These are phyloP conservation scores for Talaromyces atroroseus DNA, from an alignment of 2,329 filamentous ascomycete species.

Conservation along the genomic window DNA sequence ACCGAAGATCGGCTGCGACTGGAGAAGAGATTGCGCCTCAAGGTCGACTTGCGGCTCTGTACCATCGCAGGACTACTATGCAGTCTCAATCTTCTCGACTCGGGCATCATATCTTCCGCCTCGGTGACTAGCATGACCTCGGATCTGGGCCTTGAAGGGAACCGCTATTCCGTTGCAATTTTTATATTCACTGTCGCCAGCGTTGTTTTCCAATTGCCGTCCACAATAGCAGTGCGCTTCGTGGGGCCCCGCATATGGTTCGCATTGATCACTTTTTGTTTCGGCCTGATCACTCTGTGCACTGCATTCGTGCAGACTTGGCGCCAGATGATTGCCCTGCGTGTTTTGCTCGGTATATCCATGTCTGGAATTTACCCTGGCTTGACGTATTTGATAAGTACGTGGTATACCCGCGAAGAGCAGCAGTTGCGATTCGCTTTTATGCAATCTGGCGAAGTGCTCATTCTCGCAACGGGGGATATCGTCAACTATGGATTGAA, in stretches of 20 bases:
- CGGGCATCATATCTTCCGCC: slow-evolving; percentile 63
- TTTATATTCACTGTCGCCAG: slow-evolving; percentile 67
- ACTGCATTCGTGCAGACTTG: slow-evolving; percentile 64
- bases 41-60: slow-evolving; percentile 63
- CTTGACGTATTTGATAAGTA: slow-evolving; percentile 44
- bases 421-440: slow-evolving; percentile 63
- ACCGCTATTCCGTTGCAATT: slow-evolving; percentile 64
- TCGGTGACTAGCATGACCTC: slow-evolving; percentile 63
- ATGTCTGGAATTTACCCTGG: slow-evolving; percentile 49
- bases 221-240: slow-evolving; percentile 60
- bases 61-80: slow-evolving; percentile 67
- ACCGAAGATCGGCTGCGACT: slow-evolving; percentile 20
- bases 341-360: slow-evolving; percentile 60
- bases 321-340: slow-evolving; percentile 63
- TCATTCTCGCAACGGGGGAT: slow-evolving; percentile 59
- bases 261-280: slow-evolving; percentile 53
- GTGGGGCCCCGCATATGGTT: slow-evolving; percentile 62
- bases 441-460: slow-evolving; percentile 59
- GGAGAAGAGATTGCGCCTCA: slow-evolving; percentile 51
- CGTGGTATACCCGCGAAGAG: slow-evolving; percentile 60
- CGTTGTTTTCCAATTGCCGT: slow-evolving; percentile 63
- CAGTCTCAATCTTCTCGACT: slow-evolving; percentile 64
- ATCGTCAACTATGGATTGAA: slow-evolving; percentile 68
- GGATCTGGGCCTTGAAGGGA: slow-evolving; percentile 59
- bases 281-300: slow-evolving; percentile 61